Evolutionary conservation across 495 filamentous ascomycete genomes (phyloP).

Genomic region (Lepraria neglecta): DNA sequence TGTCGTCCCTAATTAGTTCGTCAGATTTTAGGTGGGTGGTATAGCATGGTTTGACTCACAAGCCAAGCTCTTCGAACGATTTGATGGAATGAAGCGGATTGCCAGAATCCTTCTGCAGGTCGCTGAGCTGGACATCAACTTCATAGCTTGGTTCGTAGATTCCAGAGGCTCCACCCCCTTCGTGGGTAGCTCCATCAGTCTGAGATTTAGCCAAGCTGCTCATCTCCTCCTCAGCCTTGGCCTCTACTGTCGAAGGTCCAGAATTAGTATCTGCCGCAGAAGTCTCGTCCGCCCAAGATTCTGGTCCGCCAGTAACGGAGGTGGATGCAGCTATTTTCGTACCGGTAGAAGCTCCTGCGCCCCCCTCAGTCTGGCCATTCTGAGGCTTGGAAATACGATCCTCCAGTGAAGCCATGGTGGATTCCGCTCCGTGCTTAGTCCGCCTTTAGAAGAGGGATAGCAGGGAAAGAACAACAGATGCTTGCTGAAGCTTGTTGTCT

Average conservation of each 20-base stretch:
- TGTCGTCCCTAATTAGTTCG: slow-evolving; percentile 35
- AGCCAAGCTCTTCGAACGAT: slow-evolving; percentile 76
- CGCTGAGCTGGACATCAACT: slow-evolving; percentile 84
- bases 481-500: neutral
- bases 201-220: slow-evolving; percentile 34
- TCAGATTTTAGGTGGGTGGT: neutral
- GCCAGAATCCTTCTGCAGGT: slow-evolving; percentile 77
- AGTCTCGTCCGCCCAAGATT: slow-evolving; percentile 24
- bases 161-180: slow-evolving; percentile 41
- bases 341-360: slow-evolving; percentile 15
- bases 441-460: too few species aligned
- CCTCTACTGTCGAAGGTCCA: slow-evolving; percentile 16
- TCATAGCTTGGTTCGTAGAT: slow-evolving; percentile 71
- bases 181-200: slow-evolving; percentile 47
- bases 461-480: neutral
- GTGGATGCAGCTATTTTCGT: neutral
- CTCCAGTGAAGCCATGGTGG: slow-evolving; percentile 43
- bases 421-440: neutral
- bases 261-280: slow-evolving; percentile 18
- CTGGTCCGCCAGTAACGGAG: slow-evolving; percentile 1
- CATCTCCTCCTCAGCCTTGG: slow-evolving; percentile 26
- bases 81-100: slow-evolving; percentile 82
- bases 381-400: slow-evolving; percentile 55
- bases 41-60: slow-evolving; percentile 49
- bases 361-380: slow-evolving; percentile 22